A percentile compares a stretch with the other conserved stretches of the same genome.
Conservation (phyloP, 768 basidiomycete species). For the Saitozyma sp. region DNA sequence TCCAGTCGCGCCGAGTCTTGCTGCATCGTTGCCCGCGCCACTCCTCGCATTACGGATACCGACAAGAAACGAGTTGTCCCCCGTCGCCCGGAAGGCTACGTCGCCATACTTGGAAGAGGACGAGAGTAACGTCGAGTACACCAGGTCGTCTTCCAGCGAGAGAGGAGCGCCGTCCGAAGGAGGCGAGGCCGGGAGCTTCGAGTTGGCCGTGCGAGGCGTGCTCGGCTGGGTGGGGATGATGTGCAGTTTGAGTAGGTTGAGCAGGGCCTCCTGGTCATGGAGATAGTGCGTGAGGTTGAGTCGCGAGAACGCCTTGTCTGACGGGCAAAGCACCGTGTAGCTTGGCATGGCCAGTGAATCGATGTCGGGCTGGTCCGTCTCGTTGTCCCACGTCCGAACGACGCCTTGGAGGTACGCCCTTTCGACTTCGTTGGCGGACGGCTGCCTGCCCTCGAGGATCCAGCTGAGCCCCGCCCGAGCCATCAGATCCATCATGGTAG, state of each 20-base stretch:
- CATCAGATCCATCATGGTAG: slow-evolving; percentile 82
- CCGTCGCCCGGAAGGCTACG: slow-evolving; percentile 67
- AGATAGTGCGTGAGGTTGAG: slow-evolving; percentile 69
- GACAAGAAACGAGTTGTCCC: slow-evolving; percentile 53
- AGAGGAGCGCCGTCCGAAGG: slow-evolving; percentile 70
- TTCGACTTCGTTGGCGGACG: slow-evolving; percentile 31
- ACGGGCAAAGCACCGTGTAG: slow-evolving; percentile 89
- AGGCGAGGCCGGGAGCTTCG: slow-evolving; percentile 13
- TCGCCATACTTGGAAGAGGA: slow-evolving; percentile 68
- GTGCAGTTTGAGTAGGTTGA: slow-evolving; percentile 53
- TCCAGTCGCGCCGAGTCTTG: slow-evolving; percentile 52
- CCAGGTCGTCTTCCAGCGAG: slow-evolving; percentile 66
- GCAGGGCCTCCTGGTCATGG: slow-evolving; percentile 40
- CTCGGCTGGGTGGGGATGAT: slow-evolving; percentile 48
- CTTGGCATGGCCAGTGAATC: slow-evolving; percentile 47
- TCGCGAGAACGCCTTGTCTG: slow-evolving; percentile 85
- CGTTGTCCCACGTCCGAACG: slow-evolving; percentile 14
- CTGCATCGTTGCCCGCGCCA: slow-evolving; percentile 53
- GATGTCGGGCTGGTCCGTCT: slow-evolving; percentile 13
- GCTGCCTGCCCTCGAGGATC: slow-evolving; percentile 72
- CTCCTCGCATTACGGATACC: slow-evolving; percentile 56
- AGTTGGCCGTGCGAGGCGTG: slow-evolving; percentile 8
- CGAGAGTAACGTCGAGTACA: slow-evolving; percentile 70
- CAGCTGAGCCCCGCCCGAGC: slow-evolving; percentile 83
- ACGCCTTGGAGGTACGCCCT: slow-evolving; percentile 16